Evolutionary conservation across 768 basidiomycete genomes (phyloP).

Genomic region (Calocybe indica): DNA sequence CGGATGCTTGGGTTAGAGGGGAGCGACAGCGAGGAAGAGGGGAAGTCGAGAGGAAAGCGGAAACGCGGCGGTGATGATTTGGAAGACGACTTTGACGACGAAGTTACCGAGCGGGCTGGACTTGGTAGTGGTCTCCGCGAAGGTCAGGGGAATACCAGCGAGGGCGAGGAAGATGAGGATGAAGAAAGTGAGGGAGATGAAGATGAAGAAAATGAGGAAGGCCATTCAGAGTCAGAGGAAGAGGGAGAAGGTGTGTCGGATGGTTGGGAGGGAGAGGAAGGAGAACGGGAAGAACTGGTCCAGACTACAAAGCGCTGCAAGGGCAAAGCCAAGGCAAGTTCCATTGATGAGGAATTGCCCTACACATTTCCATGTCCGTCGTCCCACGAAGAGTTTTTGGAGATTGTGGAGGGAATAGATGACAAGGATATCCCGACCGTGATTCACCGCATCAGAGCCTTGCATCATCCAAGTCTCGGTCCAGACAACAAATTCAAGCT

Average conservation of each 20-base stretch:
- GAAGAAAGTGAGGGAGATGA: conserved; percentile 26
- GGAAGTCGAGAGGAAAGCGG: conserved; percentile 37
- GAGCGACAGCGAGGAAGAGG: conserved; percentile 59
- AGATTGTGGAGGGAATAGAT: conserved; percentile 64
- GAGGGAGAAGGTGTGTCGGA: conserved; percentile 34
- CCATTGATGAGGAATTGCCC: conserved; percentile 59
- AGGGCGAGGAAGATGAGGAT: conserved; percentile 29
- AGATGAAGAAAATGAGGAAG: conserved; percentile 32
- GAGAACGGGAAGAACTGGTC: conserved; percentile 40
- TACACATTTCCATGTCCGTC: conserved; percentile 90
- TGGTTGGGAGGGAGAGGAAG: conserved; percentile 30
- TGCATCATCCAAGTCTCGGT: conserved; percentile 90
- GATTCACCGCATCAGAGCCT: conserved; percentile 81
- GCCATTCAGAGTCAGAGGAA: conserved; percentile 30
- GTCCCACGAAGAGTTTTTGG: conserved; percentile 85
- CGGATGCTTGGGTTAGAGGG: conserved; percentile 84
- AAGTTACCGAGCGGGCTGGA: conserved; percentile 18
- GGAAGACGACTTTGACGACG: conserved; percentile 71
- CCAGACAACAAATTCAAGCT: conserved; percentile 90
- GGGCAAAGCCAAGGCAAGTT: conserved; percentile 28
- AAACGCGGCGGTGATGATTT: conserved; percentile 78
- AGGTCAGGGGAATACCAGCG: conserved; percentile 30
- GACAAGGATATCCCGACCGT: conserved; percentile 75
- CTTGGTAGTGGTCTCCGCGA: neutral
- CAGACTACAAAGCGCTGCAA: conserved; percentile 18